A percentile compares a stretch with the other conserved stretches of the same genome.
These are phyloP conservation scores for Sporisorium reilianum DNA, from an alignment of 1,284 basidiomycete species.

Conservation along the genomic window DNA sequence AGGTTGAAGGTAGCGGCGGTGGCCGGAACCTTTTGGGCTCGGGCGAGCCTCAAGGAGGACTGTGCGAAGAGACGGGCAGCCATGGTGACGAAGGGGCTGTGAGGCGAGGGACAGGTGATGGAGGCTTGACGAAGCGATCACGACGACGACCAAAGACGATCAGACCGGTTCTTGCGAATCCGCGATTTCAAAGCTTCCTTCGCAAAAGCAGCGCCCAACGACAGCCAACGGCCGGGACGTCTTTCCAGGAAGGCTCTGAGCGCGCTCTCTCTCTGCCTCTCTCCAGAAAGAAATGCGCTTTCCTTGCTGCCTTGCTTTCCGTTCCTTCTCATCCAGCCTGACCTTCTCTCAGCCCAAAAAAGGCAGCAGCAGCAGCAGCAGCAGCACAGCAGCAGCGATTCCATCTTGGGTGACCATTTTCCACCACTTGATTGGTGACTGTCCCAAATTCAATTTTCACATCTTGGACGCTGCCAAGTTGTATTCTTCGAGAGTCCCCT, in stretches of 20 bases:
- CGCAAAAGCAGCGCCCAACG: background rate
- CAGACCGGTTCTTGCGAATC: conserved; percentile 11
- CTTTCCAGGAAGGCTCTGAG: background rate
- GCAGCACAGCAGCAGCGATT: conserved; percentile 7
- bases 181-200: conserved; percentile 19
- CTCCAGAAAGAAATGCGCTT: too few relatives aligned
- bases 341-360: background rate
- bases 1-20: conserved; percentile 46
- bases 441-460: conserved; percentile 2
- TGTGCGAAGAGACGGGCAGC: conserved; percentile 58
- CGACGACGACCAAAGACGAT: conserved; percentile 10
- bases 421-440: conserved; percentile 32
- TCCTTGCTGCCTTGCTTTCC: too few relatives aligned
- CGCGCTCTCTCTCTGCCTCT: background rate
- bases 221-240: background rate
- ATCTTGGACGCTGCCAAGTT: background rate
- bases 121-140: background rate
- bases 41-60: conserved; percentile 53
- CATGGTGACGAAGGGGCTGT: conserved; percentile 39
- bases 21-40: conserved; percentile 49
- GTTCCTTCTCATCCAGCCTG: conserved; percentile 17
- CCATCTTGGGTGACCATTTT: conserved; percentile 27
- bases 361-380: too few relatives aligned
- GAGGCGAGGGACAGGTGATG: conserved; percentile 19
- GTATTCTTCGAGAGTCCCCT: background rate